phyloP scores from a whole-genome alignment of 371 early-diverging fungal genomes.

The Dichotomocladium elegans region DNA sequence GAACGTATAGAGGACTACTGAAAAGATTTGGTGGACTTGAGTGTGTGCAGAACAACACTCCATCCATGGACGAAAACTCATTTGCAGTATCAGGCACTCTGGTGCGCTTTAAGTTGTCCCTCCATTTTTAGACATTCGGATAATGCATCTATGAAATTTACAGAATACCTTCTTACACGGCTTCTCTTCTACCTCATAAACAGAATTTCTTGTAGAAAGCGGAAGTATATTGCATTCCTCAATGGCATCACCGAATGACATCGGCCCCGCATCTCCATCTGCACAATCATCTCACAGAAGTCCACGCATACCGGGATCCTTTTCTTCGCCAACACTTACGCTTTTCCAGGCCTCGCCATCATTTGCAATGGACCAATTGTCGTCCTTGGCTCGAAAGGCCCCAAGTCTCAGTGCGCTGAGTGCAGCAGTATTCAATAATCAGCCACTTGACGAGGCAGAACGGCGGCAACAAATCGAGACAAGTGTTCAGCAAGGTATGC shows the following conservation, averaged over 20 bases:
- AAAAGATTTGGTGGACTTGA: too few species aligned
- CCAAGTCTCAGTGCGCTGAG: conserved; percentile 19
- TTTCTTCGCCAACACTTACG: neutral
- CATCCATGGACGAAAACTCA: too few species aligned
- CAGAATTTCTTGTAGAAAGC: too few species aligned
- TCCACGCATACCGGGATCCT: neutral
- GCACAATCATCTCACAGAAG: neutral
- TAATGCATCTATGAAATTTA: too few species aligned
- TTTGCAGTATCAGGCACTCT: too few species aligned
- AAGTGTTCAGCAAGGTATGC: neutral
- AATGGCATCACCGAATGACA: conserved; percentile 1
- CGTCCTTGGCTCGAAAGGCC: conserved; percentile 23
- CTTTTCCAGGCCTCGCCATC: conserved; percentile 11
- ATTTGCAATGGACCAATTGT: conserved; percentile 25
- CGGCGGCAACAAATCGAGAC: neutral
- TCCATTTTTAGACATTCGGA: too few species aligned
- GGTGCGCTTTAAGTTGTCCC: too few species aligned
- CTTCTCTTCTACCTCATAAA: too few species aligned
- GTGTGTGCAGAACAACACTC: too few species aligned
- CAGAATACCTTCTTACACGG: too few species aligned
- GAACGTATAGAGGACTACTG: too few species aligned
- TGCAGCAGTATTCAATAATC: conserved; percentile 3
- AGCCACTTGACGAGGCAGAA: neutral
- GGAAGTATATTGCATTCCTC: too few species aligned
- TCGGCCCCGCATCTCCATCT: neutral